Base-by-base conservation (phyloP, 1,284 basidiomycete species). In the Salmacisia buchloeana region DNA sequence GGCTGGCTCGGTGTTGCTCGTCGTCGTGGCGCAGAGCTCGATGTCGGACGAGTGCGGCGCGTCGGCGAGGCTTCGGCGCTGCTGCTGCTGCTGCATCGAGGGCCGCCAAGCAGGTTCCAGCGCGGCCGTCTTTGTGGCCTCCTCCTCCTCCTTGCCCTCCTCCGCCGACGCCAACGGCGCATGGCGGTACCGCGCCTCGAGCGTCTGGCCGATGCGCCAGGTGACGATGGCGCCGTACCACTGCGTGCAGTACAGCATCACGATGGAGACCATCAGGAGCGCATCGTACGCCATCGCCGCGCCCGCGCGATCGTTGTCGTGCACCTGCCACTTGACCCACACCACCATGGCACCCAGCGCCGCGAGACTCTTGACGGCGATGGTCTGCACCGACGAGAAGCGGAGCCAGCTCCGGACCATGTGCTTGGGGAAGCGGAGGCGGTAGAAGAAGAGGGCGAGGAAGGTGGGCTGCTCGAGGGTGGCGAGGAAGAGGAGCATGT, bases 381-480 rank as follows among this genome's bases (percentile, higher is more conserved):
- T 34, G 39, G 64, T 63, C 52, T 70, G 69, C n/a, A 67, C 45
- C 33, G 69, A 61, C 1, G 62, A 36, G 41, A 67, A 23, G 3
- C 61, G n/a, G 58, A 70, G 64, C 41, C 61, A 9, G 10, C 58
- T 46, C 1, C 60, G 12, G 29, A 69, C 36, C 2, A 63, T n/a
- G 4, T 36, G 49, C 1, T 39, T 35, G 10, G 62, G 61, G 15
- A 41, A 63, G 1, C 33, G 49, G 36, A 70, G 61, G 9, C 69
- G 62, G 59, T 70, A 70, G 25, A 65, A n/a, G 59, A 69, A 66
- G 12, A 70, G 45, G 2, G 67, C 65, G 27, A 69, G 10, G 38
- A 70, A 70, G 25, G 58, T 61, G n/a, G 64, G 63, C 59, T 70
- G 69, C 23, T 70, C 69, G 3, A 67, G 65, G 1, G 69, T 70